Conservation (phyloP, 75 land plant species). For the Selaginella tamariscina region DNA sequence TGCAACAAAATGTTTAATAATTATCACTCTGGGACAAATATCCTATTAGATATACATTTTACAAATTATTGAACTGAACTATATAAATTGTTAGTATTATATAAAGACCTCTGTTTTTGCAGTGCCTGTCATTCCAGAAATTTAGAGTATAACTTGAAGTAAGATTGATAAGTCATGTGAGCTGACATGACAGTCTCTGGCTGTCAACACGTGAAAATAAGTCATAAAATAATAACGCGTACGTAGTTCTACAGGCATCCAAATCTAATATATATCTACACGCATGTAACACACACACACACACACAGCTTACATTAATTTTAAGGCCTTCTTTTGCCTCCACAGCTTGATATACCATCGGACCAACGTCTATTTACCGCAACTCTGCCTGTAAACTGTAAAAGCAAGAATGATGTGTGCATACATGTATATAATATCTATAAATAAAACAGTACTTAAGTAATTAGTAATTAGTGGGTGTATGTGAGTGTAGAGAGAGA, state of each 20-base stretch:
- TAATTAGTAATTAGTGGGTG: too few relatives aligned
- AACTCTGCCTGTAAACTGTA: slow-evolving; percentile 91
- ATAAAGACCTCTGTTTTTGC: slow-evolving; percentile 85
- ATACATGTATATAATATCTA: too few relatives aligned
- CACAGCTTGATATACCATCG: slow-evolving; percentile 98
- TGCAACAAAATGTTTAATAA: too few relatives aligned
- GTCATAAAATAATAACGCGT: too few relatives aligned
- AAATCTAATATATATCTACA: too few relatives aligned
- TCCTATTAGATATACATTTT: too few relatives aligned
- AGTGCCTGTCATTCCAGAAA: slow-evolving; percentile 99
- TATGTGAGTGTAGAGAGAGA: too few relatives aligned
- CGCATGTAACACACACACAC: too few relatives aligned
- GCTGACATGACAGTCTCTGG: slow-evolving; percentile 88
- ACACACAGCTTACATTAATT: slow-evolving; percentile 52
- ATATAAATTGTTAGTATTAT: background rate
- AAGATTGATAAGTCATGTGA: slow-evolving; percentile 92
- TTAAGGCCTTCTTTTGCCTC: slow-evolving; percentile 94
- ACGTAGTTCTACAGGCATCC: too few relatives aligned
- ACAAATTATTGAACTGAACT: background rate
- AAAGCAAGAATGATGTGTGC: background rate
- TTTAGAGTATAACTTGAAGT: slow-evolving; percentile 95
- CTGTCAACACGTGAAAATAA: slow-evolving; percentile 25
- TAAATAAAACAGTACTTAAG: too few relatives aligned
- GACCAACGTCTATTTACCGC: slow-evolving; percentile 95
- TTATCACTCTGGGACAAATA: too few relatives aligned